Evolutionary conservation across 2,329 filamentous ascomycete genomes (phyloP).

Genomic region (Tolypocladium pustulatum): DNA sequence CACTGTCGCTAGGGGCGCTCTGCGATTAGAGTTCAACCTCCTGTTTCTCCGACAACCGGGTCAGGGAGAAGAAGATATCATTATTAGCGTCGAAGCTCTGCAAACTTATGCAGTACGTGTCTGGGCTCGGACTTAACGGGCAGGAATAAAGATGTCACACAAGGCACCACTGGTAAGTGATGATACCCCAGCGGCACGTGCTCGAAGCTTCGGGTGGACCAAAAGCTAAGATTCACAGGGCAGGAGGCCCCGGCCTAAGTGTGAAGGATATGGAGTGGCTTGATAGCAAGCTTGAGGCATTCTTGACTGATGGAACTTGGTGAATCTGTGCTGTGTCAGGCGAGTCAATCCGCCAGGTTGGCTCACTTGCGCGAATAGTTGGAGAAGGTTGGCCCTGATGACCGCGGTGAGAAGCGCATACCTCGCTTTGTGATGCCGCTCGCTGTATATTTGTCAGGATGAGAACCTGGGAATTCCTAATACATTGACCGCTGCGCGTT

Average conservation of each 20-base stretch:
- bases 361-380: neutral
- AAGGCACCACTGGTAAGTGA: too few species aligned
- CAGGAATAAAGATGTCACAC: too few species aligned
- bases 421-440: neutral
- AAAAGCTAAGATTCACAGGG: conserved; percentile 24
- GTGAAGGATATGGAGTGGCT: conserved; percentile 64
- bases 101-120: too few species aligned
- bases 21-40: too few species aligned
- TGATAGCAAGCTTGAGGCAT: conserved; percentile 46
- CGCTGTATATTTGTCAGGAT: neutral
- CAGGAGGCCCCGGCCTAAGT: conserved; percentile 60
- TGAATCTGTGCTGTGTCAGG: neutral
- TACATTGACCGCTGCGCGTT: neutral
- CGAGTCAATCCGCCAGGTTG: too few species aligned
- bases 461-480: neutral
- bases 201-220: neutral
- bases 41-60: too few species aligned
- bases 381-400: neutral
- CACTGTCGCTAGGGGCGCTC: too few species aligned
- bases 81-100: too few species aligned
- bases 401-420: neutral
- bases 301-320: conserved; percentile 19
- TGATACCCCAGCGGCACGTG: neutral
- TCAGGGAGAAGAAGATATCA: too few species aligned
- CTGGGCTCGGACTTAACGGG: too few species aligned